Base-by-base conservation (phyloP, 1,284 basidiomycete genomes). In the Marasmius oreades region DNA sequence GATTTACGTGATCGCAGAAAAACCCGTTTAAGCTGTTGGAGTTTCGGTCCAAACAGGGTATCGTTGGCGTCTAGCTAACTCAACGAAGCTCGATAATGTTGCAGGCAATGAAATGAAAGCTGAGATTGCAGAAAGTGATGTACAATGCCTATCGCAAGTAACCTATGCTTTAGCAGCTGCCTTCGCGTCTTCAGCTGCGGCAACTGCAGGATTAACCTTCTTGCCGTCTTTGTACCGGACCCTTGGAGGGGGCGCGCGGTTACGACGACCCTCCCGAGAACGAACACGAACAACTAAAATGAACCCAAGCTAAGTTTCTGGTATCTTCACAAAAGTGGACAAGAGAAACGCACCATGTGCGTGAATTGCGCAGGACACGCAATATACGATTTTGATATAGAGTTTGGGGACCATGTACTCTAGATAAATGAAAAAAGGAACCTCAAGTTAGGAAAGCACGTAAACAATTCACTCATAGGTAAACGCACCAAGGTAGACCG, bases 361-460 rank as follows among this genome's bases (percentile, higher is more conserved):
- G 84, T 99, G 96, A 75, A 99, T 98, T 47, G 96, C 96, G 74
- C 97, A 99, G 58, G 95, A 98, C 61, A 99, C 91, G 76, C 96
- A 99, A 85, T 99, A 99, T 55, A 87, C 90, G 66, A 99, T 92
- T 88, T 98, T 98, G 84, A 98, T 92, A 86, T 99, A 99, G 64
- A 99, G 80, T 79, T 99, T 99, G 61, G 96, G 96, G 67, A 99
- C 89, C 58, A 86, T 87, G 78, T 99, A 99, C 80, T 99, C 97
- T 93, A 74, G 37, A 56, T 5, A 5, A 31, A 5, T 10, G 34
- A 54, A 5, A 2, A 24, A 55, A 12, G 34, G 55, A 36, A 26
- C 28, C 31, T 56, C 36, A 64, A 52, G 22, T 58, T 55, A 37
- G 22, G 33, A 37, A 57, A 42, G 28, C 5, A 24, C 10, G 24